A percentile compares a stretch with the other conserved stretches of the same genome.
phyloP scores from a whole-genome alignment of 176 grass and related monocot genomes.

The Phoenix dactylifera region DNA sequence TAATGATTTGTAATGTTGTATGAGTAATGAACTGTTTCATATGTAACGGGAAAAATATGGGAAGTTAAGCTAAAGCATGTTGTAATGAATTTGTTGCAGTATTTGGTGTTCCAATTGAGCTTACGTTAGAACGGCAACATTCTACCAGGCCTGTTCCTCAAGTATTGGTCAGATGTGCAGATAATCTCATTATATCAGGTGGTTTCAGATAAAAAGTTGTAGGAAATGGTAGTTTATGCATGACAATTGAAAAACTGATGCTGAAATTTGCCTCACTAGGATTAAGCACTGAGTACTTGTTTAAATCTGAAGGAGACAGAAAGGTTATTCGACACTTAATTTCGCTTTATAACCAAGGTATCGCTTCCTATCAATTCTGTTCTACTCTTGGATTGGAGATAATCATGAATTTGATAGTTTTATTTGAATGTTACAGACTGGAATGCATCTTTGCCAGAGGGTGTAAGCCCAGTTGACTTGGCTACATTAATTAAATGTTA shows the following conservation, averaged over 20 bases:
- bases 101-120: conserved; percentile 82
- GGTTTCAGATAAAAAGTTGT: conserved; percentile 12
- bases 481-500: conserved; percentile 85
- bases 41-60: too few species aligned
- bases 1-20: too few species aligned
- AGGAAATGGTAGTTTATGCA: background rate
- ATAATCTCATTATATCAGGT: conserved; percentile 91
- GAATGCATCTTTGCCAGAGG: conserved; percentile 63
- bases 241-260: conserved; percentile 15
- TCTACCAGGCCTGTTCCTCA: conserved; percentile 68
- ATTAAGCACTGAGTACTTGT: conserved; percentile 73
- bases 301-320: conserved; percentile 80
- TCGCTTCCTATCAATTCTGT: background rate
- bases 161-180: conserved; percentile 72
- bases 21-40: too few species aligned
- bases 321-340: conserved; percentile 76
- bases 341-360: conserved; percentile 88
- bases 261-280: conserved; percentile 30
- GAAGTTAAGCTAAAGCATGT: background rate
- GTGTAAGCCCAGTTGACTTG: conserved; percentile 53
- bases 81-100: conserved; percentile 39
- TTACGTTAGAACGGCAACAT: conserved; percentile 60
- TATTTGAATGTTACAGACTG: conserved; percentile 46
- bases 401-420: conserved; percentile 18
- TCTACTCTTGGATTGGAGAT: background rate